A percentile compares a stretch with the other conserved stretches of the same genome.
Evolutionary conservation across 1,139 yeast species (phyloP).

Genomic region (Wickerhamiella pararugosa): DNA sequence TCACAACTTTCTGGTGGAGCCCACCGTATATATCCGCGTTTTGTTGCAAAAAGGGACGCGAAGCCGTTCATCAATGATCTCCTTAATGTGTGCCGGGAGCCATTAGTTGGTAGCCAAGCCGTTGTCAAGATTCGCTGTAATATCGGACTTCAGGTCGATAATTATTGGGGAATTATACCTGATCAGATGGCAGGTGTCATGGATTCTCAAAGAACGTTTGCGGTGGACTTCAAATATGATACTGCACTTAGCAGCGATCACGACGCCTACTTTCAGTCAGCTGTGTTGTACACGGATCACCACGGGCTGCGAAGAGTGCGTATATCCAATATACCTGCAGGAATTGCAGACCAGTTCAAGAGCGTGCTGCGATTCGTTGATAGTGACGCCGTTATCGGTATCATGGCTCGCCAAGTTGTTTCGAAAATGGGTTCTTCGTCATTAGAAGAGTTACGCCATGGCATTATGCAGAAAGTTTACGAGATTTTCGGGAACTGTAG

Average conservation of each 20-base stretch:
- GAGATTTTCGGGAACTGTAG: slow-evolving; percentile 70
- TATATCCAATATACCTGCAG: slow-evolving; percentile 66
- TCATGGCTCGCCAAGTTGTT: slow-evolving; percentile 60
- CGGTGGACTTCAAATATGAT: slow-evolving; percentile 62
- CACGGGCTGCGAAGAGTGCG: slow-evolving; percentile 72
- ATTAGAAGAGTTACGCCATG: slow-evolving; percentile 43
- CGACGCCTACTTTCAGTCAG: slow-evolving; percentile 87
- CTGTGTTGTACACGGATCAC: slow-evolving; percentile 65
- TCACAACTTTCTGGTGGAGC: slow-evolving; percentile 62
- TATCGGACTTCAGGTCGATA: slow-evolving; percentile 71
- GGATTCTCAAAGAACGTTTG: slow-evolving; percentile 49
- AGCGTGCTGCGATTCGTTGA: slow-evolving; percentile 76
- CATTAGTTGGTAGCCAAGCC: slow-evolving; percentile 55
- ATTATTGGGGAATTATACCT: slow-evolving; percentile 41
- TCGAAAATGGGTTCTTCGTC: slow-evolving; percentile 36
- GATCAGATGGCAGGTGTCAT: slow-evolving; percentile 37
- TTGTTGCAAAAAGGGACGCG: slow-evolving; percentile 58
- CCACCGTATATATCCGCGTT: slow-evolving; percentile 50
- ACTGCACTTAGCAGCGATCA: slow-evolving; percentile 54
- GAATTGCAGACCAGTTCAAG: slow-evolving; percentile 59
- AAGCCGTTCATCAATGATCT: slow-evolving; percentile 44
- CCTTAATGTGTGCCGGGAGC: slow-evolving; percentile 14
- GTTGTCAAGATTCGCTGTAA: slow-evolving; percentile 79
- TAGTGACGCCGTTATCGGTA: slow-evolving; percentile 58
- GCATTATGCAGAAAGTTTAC: slow-evolving; percentile 48